These are phyloP conservation scores for Hypoxylon lienhwacheense DNA, from an alignment of 495 filamentous ascomycete species.

Conservation along the genomic window DNA sequence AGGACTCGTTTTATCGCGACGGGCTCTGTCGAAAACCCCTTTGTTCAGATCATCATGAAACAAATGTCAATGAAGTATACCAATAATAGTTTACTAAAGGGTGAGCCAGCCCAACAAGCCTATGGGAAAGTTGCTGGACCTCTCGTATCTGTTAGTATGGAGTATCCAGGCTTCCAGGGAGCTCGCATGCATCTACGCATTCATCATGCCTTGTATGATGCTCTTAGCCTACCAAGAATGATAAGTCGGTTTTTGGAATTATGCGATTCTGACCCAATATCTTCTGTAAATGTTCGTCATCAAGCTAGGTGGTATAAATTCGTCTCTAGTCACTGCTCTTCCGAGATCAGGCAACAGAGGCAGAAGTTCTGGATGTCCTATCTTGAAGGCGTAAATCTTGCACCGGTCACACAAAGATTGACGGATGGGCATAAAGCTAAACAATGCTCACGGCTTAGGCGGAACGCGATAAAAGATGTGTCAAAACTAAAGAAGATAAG, in stretches of 20 bases:
- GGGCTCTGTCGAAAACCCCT: conserved; percentile 45
- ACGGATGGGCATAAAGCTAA: background rate
- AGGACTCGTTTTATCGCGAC: conserved; percentile 63
- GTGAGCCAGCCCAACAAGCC: conserved; percentile 15
- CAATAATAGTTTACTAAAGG: conserved; percentile 1
- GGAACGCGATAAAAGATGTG: conserved; percentile 25
- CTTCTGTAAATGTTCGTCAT: background rate
- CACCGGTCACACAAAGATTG: background rate
- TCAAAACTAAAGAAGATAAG: conserved; percentile 17
- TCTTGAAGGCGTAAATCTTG: conserved; percentile 37
- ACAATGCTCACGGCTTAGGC: conserved; percentile 15
- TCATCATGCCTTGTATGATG: conserved; percentile 82
- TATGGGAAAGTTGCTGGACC: conserved; percentile 20
- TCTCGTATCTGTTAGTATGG: conserved; percentile 15
- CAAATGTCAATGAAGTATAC: conserved; percentile 8
- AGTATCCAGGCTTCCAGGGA: conserved; percentile 4
- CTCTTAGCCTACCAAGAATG: conserved; percentile 63
- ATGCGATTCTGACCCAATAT: conserved; percentile 5
- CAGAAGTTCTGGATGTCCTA: conserved; percentile 60
- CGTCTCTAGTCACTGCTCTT: conserved; percentile 8
- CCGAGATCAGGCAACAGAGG: conserved; percentile 20
- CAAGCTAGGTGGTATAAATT: conserved; percentile 31
- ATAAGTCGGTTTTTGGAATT: conserved; percentile 36
- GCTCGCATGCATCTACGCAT: conserved; percentile 52
- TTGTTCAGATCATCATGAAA: conserved; percentile 56